phyloP scores from a whole-genome alignment of 805 yeast species.

The Isabelozyma pseudorhagii region DNA sequence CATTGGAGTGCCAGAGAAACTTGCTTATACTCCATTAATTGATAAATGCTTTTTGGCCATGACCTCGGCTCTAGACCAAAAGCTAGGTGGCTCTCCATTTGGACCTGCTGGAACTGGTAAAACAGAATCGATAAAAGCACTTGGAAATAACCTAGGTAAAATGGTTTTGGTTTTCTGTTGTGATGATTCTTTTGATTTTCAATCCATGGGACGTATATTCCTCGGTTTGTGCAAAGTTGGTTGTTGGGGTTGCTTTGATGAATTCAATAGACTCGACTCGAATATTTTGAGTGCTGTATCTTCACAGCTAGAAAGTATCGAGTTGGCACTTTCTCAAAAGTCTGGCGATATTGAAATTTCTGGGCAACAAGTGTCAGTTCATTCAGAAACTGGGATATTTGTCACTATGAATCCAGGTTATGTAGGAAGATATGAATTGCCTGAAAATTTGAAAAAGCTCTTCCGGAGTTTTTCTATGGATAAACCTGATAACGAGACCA shows the following conservation, averaged over 20 bases:
- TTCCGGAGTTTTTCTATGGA: slow-evolving; percentile 76
- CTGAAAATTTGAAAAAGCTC: slow-evolving; percentile 78
- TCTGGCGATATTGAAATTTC: slow-evolving; percentile 34
- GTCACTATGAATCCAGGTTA: slow-evolving; percentile 91
- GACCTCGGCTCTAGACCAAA: slow-evolving; percentile 70
- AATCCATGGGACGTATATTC: slow-evolving; percentile 72
- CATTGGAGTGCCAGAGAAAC: slow-evolving; percentile 66
- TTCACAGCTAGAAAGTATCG: slow-evolving; percentile 71
- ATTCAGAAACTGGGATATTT: slow-evolving; percentile 64
- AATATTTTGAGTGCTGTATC: slow-evolving; percentile 80
- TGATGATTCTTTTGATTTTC: slow-evolving; percentile 83
- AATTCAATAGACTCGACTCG: slow-evolving; percentile 77
- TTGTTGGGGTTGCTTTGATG: slow-evolving; percentile 96
- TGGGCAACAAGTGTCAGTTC: slow-evolving; percentile 37
- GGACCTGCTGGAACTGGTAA: slow-evolving; percentile 99
- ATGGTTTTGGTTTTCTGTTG: slow-evolving; percentile 87
- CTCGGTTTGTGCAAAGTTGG: slow-evolving; percentile 80
- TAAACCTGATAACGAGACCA: slow-evolving; percentile 64
- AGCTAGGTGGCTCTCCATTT: slow-evolving; percentile 83
- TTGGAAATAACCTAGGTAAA: slow-evolving; percentile 76
- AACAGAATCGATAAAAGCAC: slow-evolving; percentile 83
- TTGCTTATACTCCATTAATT: slow-evolving; percentile 75
- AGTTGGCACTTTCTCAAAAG: slow-evolving; percentile 43
- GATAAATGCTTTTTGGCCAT: slow-evolving; percentile 62
- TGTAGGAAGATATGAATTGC: slow-evolving; percentile 76